phyloP scores from a whole-genome alignment of 495 filamentous ascomycete genomes.

The Trichoderma parareesei region DNA sequence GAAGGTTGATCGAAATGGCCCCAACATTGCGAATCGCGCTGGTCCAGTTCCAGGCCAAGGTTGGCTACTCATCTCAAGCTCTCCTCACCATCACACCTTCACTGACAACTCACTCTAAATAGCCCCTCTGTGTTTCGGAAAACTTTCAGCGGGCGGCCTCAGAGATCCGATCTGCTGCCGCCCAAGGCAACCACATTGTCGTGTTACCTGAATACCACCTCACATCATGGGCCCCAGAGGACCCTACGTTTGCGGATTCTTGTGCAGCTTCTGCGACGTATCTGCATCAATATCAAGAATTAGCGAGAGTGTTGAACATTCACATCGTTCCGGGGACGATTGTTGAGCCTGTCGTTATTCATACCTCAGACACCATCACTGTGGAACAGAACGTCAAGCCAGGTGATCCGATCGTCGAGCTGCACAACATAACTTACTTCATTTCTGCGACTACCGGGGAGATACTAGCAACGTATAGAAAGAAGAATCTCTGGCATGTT shows the following conservation, averaged over 20 bases:
- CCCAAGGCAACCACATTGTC: slow-evolving; percentile 60
- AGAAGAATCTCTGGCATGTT: slow-evolving; percentile 82
- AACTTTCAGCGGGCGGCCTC: slow-evolving; percentile 61
- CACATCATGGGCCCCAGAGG: slow-evolving; percentile 66
- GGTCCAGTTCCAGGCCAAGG: slow-evolving; percentile 9
- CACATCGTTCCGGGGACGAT: slow-evolving; percentile 84
- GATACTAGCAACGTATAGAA: slow-evolving; percentile 64
- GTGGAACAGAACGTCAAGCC: slow-evolving; percentile 16
- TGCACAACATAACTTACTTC: slow-evolving; percentile 75
- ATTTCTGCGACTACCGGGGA: slow-evolving; percentile 56
- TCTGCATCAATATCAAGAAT: slow-evolving; percentile 53
- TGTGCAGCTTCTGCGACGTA: slow-evolving; percentile 52
- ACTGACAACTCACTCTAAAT: slow-evolving; percentile 10
- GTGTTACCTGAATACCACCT: slow-evolving; percentile 88
- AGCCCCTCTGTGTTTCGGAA: slow-evolving; percentile 48
- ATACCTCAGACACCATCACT: not conserved
- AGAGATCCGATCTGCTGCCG: slow-evolving; percentile 63
- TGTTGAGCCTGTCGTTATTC: slow-evolving; percentile 46
- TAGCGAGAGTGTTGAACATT: slow-evolving; percentile 66
- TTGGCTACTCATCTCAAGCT: not conserved
- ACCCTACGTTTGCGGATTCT: slow-evolving; percentile 52
- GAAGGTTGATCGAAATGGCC: not conserved
- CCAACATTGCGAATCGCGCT: not conserved
- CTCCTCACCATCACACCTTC: not conserved
- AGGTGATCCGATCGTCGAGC: slow-evolving; percentile 18